Conservation (phyloP, 164 flowering plant species). For the Piper longum region DNA sequence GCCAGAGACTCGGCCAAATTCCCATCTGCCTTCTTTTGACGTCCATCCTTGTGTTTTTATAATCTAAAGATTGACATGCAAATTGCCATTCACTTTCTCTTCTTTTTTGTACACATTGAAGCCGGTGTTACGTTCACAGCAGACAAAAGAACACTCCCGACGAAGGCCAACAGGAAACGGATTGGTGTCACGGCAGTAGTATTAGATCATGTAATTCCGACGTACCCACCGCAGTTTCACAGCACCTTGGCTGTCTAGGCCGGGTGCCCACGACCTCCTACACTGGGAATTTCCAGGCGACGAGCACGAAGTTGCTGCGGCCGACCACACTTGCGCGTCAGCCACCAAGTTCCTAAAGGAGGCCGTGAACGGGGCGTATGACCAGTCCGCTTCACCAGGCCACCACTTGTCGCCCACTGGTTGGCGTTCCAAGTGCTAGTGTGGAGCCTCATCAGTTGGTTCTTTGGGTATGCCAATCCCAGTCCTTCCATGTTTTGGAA, state of each 20-base stretch:
- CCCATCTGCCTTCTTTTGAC: no score
- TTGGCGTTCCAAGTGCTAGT: slow-evolving; percentile 7
- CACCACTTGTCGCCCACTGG: slow-evolving; percentile 6
- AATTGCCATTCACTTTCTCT: no score
- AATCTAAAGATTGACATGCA: no score
- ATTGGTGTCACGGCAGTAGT: neutral
- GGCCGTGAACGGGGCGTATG: neutral
- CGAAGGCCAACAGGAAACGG: neutral
- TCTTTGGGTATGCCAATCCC: slow-evolving; percentile 6
- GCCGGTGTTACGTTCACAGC: neutral
- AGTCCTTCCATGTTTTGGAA: slow-evolving; percentile 1
- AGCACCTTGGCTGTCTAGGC: no score
- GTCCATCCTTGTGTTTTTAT: no score
- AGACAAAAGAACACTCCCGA: neutral
- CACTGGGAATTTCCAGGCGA: neutral
- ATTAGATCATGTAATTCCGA: neutral
- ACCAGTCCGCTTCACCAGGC: slow-evolving; percentile 1
- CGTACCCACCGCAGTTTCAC: no score
- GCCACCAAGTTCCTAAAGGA: neutral
- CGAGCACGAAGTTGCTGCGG: neutral
- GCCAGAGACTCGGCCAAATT: no score
- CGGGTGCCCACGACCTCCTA: neutral
- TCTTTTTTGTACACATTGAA: no score
- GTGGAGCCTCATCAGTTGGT: slow-evolving; percentile 5
- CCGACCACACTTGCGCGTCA: slow-evolving; percentile 3